Conservation (phyloP, 768 basidiomycete species). For the Tubosaeta sp. region DNA sequence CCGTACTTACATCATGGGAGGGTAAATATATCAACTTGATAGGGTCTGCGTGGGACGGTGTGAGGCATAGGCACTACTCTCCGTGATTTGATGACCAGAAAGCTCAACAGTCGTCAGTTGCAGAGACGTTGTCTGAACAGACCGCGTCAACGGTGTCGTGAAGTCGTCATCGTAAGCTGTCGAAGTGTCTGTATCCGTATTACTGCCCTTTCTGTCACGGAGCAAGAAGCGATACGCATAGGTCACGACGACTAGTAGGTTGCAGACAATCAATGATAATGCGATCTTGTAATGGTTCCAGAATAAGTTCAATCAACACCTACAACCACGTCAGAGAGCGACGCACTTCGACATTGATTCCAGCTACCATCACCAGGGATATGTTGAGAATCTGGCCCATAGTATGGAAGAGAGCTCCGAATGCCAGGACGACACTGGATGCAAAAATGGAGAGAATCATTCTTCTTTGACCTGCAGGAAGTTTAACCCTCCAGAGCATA, state of each 20-base stretch:
- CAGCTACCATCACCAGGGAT: background rate
- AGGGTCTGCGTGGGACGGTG: background rate
- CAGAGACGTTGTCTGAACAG: background rate
- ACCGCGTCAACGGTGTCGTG: constrained; percentile 2
- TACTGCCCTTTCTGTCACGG: background rate
- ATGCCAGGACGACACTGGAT: constrained; percentile 12
- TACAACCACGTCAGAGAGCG: background rate
- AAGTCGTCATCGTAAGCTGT: constrained; percentile 13
- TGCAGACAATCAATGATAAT: constrained; percentile 18
- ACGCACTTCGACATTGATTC: constrained; percentile 17
- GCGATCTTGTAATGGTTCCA: constrained; percentile 9
- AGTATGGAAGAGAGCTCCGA: background rate
- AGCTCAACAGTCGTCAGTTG: constrained; percentile 11
- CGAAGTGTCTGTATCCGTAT: background rate
- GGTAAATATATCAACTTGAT: background rate
- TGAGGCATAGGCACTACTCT: background rate
- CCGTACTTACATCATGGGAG: background rate
- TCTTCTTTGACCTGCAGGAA: constrained; percentile 15
- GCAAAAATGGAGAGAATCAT: constrained; percentile 21
- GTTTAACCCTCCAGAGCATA: constrained; percentile 19
- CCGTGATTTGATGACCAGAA: background rate
- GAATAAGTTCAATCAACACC: background rate
- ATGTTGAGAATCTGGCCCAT: background rate
- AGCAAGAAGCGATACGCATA: constrained; percentile 11
- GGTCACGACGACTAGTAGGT: constrained; percentile 21